Conservation (phyloP, 352 stramenopile genomes). For the Phytophthora idaei region DNA sequence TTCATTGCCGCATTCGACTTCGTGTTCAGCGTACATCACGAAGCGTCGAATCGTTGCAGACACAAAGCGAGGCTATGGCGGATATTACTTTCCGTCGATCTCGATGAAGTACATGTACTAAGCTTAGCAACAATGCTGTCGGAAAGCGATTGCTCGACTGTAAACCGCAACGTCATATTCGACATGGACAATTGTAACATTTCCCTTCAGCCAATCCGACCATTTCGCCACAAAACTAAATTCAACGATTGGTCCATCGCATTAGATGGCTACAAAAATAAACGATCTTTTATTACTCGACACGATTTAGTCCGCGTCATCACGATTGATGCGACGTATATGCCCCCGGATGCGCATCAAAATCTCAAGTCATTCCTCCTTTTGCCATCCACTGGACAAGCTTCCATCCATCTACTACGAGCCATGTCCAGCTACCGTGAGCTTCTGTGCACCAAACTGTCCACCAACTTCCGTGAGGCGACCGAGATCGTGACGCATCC, state of each 20-base stretch:
- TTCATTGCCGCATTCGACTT: not conserved
- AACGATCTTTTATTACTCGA: constrained; percentile 19
- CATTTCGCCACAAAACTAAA: constrained; percentile 4
- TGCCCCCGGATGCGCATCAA: constrained; percentile 2
- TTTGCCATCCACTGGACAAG: constrained; percentile 14
- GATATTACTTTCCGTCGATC: too few relatives aligned
- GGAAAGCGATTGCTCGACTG: not conserved
- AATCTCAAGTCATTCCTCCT: constrained; percentile 17
- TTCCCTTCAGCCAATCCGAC: not conserved
- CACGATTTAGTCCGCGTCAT: constrained; percentile 23
- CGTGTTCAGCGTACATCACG: too few relatives aligned
- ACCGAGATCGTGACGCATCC: constrained; percentile 39
- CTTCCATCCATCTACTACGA: not conserved
- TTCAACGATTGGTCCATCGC: constrained; percentile 5
- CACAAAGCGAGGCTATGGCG: too few relatives aligned
- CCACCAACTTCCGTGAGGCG: constrained; percentile 44
- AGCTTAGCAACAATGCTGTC: too few relatives aligned
- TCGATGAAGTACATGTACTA: too few relatives aligned
- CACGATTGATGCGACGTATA: constrained; percentile 8
- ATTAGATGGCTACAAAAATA: constrained; percentile 1
- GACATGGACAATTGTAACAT: not conserved
- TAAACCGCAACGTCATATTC: constrained; percentile 16
- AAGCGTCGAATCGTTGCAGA: too few relatives aligned
- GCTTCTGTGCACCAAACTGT: constrained; percentile 42
- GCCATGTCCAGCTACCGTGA: constrained; percentile 32